Base-by-base conservation (phyloP, 2,329 filamentous ascomycete genomes). In the Graphiopsis chlorocephala region DNA sequence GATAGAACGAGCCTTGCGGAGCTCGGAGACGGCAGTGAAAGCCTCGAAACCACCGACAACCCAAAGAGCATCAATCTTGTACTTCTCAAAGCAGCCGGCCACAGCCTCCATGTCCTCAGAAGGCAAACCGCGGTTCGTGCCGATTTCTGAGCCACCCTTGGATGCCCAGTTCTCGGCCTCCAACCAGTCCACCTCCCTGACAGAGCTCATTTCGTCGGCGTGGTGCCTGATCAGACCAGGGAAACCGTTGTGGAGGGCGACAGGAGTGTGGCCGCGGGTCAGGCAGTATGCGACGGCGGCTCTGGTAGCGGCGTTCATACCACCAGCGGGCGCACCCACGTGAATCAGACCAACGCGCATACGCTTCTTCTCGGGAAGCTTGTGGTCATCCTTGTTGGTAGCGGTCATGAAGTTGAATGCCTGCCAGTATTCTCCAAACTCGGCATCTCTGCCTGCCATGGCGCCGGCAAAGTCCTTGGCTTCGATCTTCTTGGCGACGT, bases 271-370 rank as follows among this genome's bases (percentile, higher is more conserved):
- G n/a, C 95, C 95, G 65, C 93, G 88, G 52, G 91, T 90, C 65
- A 96, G 78, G 77, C 93, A 98, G 82, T 97, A 97, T 33, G 93
- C 92, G 20, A 97, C 93, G 15, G 92, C 94, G 31, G 92, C 94
- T 70, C 95, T 88, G 23, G 96, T 95, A 48, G 95, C 95, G 29
- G 94, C 93, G 79, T 99, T 99, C 91, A 99, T 98, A 72, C 95
- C 95, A 78, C 95, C 95, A 31, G 95, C 95, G 8, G 95, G 95
- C 14, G 95, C 95, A 73, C 95, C 95, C 26, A 98, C 93, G 73
- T 98, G 96, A 78, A 99, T 92, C 74, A 99, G 97, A 57, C 92
- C 95, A 73, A 99, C 91, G 70, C 88, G 89, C 91, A 98, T 93
- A 70, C 89, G 88, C 90, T 94, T 90, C 61, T 89, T 84, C 64